phyloP scores from a whole-genome alignment of 306 rosid species.

The Rosa lucieae region DNA sequence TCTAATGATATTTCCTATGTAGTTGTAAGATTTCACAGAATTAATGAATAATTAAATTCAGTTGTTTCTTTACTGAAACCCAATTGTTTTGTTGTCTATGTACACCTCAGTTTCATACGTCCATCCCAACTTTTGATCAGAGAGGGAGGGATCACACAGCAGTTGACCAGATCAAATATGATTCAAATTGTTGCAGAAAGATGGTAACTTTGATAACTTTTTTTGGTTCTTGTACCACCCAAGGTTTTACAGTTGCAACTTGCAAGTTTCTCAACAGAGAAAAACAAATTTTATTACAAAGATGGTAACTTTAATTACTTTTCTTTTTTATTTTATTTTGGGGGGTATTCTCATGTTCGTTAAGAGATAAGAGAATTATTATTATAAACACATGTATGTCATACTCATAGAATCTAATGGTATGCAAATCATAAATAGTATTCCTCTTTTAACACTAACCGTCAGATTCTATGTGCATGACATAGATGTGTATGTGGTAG shows the following conservation, averaged over 20 bases:
- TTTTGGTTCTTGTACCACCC: background rate
- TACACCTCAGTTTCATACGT: too few species aligned
- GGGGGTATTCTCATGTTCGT: background rate
- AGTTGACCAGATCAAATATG: background rate
- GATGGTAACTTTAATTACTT: background rate
- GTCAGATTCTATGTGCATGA: too few species aligned
- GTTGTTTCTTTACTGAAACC: too few species aligned
- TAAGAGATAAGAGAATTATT: too few species aligned
- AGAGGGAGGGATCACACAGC: too few species aligned
- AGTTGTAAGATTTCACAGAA: background rate
- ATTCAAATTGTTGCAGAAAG: background rate
- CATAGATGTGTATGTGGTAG: too few species aligned
- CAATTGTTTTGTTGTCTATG: background rate
- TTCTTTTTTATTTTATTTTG: background rate
- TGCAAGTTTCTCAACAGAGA: background rate
- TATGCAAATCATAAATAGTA: too few species aligned
- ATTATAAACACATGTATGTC: too few species aligned
- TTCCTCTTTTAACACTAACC: too few species aligned
- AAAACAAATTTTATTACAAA: background rate
- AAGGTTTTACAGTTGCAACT: background rate
- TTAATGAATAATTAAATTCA: too few species aligned
- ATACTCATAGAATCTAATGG: too few species aligned
- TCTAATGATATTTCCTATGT: background rate
- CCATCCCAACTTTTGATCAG: too few species aligned
- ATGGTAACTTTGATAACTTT: background rate